A percentile compares a stretch with the other conserved stretches of the same genome.
These are phyloP conservation scores for Drechslerella stenobrocha DNA, from an alignment of 2,329 filamentous ascomycete species.

Conservation along the genomic window DNA sequence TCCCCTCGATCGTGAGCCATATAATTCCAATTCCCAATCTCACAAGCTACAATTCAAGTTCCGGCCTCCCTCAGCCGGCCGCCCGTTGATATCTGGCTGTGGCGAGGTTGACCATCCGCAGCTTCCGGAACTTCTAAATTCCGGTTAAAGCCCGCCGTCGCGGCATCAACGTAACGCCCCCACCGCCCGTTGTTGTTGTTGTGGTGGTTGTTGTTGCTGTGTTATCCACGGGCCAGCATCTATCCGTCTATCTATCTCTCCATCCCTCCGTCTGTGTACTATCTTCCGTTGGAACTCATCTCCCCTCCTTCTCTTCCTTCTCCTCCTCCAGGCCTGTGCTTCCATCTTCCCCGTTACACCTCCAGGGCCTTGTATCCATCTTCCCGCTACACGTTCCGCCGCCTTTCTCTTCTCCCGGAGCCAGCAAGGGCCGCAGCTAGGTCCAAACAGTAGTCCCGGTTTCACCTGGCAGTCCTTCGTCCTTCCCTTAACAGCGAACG, in stretches of 20 bases:
- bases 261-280: background rate
- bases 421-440: conserved; percentile 1
- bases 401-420: no score
- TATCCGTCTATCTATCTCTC: background rate
- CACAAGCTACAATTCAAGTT: background rate
- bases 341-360: background rate
- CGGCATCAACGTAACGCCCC: background rate
- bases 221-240: background rate
- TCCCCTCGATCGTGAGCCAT: background rate
- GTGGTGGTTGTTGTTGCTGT: background rate
- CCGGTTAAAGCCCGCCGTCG: conserved; percentile 32
- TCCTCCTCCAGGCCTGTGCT: background rate
- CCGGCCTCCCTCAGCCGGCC: background rate
- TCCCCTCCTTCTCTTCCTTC: background rate
- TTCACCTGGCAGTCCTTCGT: conserved; percentile 1
- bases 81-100: conserved; percentile 2
- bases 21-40: background rate
- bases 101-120: conserved; percentile 35
- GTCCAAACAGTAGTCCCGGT: conserved; percentile 1
- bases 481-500: conserved; percentile 26
- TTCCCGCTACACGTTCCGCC: no score
- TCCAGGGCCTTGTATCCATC: no score
- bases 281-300: background rate
- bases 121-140: conserved; percentile 43
- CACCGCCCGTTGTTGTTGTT: background rate